A percentile compares a stretch with the other conserved stretches of the same genome.
Evolutionary conservation across 805 yeast species (phyloP).

Genomic region (Candida rishiriensis): DNA sequence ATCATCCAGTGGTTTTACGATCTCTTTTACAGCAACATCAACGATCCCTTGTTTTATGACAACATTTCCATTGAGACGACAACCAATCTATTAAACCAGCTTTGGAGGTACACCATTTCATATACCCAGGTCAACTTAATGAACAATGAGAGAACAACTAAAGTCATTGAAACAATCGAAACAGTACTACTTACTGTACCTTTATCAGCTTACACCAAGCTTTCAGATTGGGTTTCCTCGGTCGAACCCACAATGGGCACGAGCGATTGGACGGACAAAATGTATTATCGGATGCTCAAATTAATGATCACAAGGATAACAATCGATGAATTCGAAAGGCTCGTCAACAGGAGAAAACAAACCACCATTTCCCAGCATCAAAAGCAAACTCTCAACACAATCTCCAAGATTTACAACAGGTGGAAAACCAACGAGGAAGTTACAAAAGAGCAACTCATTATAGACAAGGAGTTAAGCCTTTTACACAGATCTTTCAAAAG

Average conservation of each 20-base stretch:
- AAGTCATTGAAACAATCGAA: conserved; percentile 7
- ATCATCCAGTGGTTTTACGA: background rate
- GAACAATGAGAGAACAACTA: background rate
- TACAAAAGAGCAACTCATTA: conserved; percentile 10
- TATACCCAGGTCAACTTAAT: no score
- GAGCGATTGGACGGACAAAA: conserved; percentile 11
- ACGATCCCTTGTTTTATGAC: background rate
- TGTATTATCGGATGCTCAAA: conserved; percentile 10
- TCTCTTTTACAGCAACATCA: background rate
- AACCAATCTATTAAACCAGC: no score
- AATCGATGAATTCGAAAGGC: conserved; percentile 11
- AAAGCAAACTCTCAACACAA: background rate
- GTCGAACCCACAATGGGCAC: conserved; percentile 11
- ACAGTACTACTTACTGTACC: conserved; percentile 10
- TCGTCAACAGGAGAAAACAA: conserved; percentile 1
- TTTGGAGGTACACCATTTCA: no score
- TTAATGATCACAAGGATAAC: conserved; percentile 13
- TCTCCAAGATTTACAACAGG: conserved; percentile 7
- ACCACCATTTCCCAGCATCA: background rate
- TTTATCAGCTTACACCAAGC: no score
- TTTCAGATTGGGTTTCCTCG: background rate
- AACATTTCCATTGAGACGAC: no score
- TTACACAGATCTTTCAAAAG: conserved; percentile 11
- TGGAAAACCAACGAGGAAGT: conserved; percentile 15
- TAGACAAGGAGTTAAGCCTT: conserved; percentile 15